phyloP scores from a whole-genome alignment of 2,329 filamentous ascomycete genomes.

The Apiospora koreana region DNA sequence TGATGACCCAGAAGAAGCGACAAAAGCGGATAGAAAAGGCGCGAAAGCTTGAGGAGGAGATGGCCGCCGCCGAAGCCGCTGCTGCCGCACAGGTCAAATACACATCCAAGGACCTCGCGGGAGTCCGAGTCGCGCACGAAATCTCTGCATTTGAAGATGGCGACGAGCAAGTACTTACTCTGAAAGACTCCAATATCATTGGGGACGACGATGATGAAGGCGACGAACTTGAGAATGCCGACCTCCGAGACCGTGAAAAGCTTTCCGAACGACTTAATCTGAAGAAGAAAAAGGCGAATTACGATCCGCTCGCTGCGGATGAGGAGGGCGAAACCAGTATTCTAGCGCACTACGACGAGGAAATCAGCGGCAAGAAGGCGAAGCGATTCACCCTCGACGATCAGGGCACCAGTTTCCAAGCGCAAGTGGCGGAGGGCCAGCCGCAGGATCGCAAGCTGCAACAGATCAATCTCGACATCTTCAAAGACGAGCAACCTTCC shows the following conservation, averaged over 20 bases:
- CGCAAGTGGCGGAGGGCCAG: slow-evolving; percentile 58
- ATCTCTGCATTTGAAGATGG: slow-evolving; percentile 77
- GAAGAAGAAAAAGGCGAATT: slow-evolving; percentile 88
- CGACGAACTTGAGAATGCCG: slow-evolving; percentile 83
- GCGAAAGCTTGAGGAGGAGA: slow-evolving; percentile 71
- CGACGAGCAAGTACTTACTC: slow-evolving; percentile 85
- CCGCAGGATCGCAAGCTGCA: slow-evolving; percentile 65
- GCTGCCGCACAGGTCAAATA: slow-evolving; percentile 69
- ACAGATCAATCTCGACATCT: slow-evolving; percentile 70
- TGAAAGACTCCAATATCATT: slow-evolving; percentile 90
- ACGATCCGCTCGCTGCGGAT: slow-evolving; percentile 79
- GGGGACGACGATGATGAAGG: slow-evolving; percentile 72
- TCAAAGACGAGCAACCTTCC: slow-evolving; percentile 61
- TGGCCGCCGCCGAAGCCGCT: slow-evolving; percentile 72
- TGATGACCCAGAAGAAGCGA: slow-evolving; percentile 87
- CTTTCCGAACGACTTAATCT: slow-evolving; percentile 75
- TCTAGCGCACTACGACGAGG: slow-evolving; percentile 91
- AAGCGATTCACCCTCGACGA: slow-evolving; percentile 88
- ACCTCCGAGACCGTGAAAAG: slow-evolving; percentile 71
- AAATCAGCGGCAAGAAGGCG: slow-evolving; percentile 85
- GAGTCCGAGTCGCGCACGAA: slow-evolving; percentile 91
- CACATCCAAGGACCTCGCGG: slow-evolving; percentile 81
- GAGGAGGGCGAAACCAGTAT: slow-evolving; percentile 67
- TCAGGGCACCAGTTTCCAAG: slow-evolving; percentile 65
- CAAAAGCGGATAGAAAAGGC: slow-evolving; percentile 87